A percentile compares a stretch with the other conserved stretches of the same genome.
Conservation (phyloP, 371 early-diverging fungal genomes). For the Mucor piriformis region DNA sequence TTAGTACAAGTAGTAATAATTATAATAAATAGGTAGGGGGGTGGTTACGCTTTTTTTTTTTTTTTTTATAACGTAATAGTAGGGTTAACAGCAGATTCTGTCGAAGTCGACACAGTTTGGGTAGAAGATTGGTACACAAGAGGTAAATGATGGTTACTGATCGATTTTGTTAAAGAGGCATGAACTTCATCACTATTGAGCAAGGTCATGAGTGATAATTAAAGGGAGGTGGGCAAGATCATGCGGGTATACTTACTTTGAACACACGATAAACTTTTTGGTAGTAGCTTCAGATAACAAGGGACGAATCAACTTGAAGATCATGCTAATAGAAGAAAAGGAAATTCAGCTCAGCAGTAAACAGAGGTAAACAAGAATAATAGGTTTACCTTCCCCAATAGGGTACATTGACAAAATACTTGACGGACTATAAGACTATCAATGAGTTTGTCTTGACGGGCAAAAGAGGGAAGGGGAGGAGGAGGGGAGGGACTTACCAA, state of each 20-base stretch:
- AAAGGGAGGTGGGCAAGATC: not conserved
- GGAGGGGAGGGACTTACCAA: slow-evolving; percentile 39
- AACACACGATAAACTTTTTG: slow-evolving; percentile 61
- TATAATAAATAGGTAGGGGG: too few relatives aligned
- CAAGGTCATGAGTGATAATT: too few relatives aligned
- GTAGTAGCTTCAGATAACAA: slow-evolving; percentile 61
- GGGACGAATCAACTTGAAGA: slow-evolving; percentile 58
- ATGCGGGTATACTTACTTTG: slow-evolving; percentile 42
- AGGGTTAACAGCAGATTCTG: not conserved
- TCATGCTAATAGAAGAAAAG: slow-evolving; percentile 28
- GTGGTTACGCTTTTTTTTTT: too few relatives aligned
- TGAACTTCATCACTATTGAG: slow-evolving; percentile 19
- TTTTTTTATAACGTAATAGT: not conserved
- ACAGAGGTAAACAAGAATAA: not conserved
- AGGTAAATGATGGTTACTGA: slow-evolving; percentile 15
- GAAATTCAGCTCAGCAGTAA: not conserved
- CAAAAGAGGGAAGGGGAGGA: too few relatives aligned
- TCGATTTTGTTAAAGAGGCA: slow-evolving; percentile 11
- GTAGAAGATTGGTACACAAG: slow-evolving; percentile 6
- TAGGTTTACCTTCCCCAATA: slow-evolving; percentile 58
- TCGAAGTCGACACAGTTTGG: not conserved
- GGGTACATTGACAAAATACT: slow-evolving; percentile 65
- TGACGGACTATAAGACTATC: slow-evolving; percentile 43
- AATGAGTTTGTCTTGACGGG: too few relatives aligned
- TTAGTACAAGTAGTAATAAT: too few relatives aligned